Conservation (phyloP, 2,329 filamentous ascomycete species). For the Clathrospora elynae region DNA sequence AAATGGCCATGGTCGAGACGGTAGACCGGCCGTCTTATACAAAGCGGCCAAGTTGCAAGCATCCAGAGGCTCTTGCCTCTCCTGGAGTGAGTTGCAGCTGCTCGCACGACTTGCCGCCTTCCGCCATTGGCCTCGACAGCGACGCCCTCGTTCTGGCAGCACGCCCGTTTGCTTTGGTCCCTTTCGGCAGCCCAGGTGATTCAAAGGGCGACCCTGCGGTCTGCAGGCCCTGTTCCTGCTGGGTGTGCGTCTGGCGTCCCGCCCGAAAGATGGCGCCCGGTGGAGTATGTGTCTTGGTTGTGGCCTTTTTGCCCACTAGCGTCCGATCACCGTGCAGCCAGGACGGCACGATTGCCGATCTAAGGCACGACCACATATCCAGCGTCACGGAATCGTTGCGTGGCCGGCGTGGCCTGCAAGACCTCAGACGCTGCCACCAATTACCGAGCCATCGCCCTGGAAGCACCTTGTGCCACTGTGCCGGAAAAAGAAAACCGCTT, state of each 20-base stretch:
- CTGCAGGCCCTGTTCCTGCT: slow-evolving; percentile 26
- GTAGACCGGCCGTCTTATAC: slow-evolving; percentile 45
- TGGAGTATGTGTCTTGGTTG: slow-evolving; percentile 22
- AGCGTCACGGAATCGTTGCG: slow-evolving; percentile 28
- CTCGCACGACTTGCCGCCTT: slow-evolving; percentile 37
- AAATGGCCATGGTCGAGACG: slow-evolving; percentile 29
- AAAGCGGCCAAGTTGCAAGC: slow-evolving; percentile 25
- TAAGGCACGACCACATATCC: slow-evolving; percentile 26
- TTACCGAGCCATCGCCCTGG: slow-evolving; percentile 24
- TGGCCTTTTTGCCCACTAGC: slow-evolving; percentile 20
- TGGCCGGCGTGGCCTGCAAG: slow-evolving; percentile 8
- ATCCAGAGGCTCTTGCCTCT: slow-evolving; percentile 36
- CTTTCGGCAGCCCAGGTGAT: slow-evolving; percentile 33
- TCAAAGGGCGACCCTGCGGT: slow-evolving; percentile 29
- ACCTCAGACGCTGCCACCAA: slow-evolving; percentile 24
- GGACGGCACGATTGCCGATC: slow-evolving; percentile 40
- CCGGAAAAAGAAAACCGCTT: slow-evolving; percentile 26
- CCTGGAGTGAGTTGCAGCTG: slow-evolving; percentile 41
- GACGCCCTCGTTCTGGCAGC: slow-evolving; percentile 38
- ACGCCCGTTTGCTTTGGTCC: slow-evolving; percentile 30
- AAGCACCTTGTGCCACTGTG: slow-evolving; percentile 30
- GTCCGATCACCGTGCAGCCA: slow-evolving; percentile 25
- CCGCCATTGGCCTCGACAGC: slow-evolving; percentile 41
- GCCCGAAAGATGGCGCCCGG: slow-evolving; percentile 21
- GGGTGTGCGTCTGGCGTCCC: slow-evolving; percentile 16